Percentiles rank a stretch among this genome's conserved stretches.
These are phyloP conservation scores for Vitis rotundifolia DNA, from an alignment of 164 flowering plant species.

Conservation along the genomic window DNA sequence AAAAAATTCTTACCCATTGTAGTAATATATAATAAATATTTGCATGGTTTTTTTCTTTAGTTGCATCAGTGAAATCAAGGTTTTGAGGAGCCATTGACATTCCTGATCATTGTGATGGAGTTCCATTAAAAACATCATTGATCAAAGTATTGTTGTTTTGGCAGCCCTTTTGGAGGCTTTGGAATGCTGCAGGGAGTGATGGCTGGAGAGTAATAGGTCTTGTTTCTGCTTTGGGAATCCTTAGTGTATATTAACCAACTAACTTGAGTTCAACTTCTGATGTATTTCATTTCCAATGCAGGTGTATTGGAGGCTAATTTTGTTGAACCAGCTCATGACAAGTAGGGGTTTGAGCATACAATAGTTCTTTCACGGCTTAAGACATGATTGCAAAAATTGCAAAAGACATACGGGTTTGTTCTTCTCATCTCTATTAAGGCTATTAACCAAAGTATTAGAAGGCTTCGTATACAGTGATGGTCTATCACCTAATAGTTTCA, in stretches of 20 bases:
- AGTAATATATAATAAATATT: too few relatives aligned
- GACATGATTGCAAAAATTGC: slow-evolving; percentile 60
- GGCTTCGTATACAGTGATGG: too few relatives aligned
- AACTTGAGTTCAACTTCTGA: slow-evolving; percentile 6
- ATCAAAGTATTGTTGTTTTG: background rate
- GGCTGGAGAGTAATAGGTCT: slow-evolving; percentile 96
- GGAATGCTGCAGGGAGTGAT: slow-evolving; percentile 96
- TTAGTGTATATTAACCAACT: background rate
- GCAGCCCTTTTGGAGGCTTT: slow-evolving; percentile 99
- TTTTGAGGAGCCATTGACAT: too few relatives aligned
- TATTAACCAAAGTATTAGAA: background rate
- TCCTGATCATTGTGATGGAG: too few relatives aligned
- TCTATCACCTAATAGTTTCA: too few relatives aligned
- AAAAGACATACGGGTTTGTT: slow-evolving; percentile 79
- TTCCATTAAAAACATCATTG: background rate
- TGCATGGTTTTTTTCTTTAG: too few relatives aligned
- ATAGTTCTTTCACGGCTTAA: slow-evolving; percentile 85
- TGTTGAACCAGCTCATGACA: slow-evolving; percentile 99
- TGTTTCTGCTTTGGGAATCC: background rate
- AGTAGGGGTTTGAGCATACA: slow-evolving; percentile 97
- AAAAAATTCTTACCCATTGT: too few relatives aligned
- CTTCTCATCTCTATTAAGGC: background rate
- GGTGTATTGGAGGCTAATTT: slow-evolving; percentile 97
- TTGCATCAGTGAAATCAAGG: too few relatives aligned
- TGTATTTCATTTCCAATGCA: slow-evolving; percentile 19